These are phyloP conservation scores for Monosporascus ibericus DNA, from an alignment of 2,329 filamentous ascomycete species.

Conservation along the genomic window DNA sequence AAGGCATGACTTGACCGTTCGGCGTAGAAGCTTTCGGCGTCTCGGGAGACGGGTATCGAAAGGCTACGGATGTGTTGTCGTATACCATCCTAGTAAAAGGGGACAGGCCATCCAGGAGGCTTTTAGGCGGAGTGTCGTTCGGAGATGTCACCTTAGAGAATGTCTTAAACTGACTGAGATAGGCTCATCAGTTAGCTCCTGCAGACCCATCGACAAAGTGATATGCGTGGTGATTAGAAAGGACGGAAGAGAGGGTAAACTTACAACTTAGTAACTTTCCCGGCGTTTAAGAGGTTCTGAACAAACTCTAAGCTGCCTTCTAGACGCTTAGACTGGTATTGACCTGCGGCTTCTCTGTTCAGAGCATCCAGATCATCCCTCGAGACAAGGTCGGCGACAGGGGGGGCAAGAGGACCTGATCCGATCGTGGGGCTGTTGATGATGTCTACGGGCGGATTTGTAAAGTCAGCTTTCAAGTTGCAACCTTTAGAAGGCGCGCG, in stretches of 20 bases:
- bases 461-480: constrained; percentile 9
- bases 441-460: constrained; percentile 42
- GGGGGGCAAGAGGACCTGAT: constrained; percentile 45
- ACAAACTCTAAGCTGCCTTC: constrained; percentile 70
- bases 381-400: constrained; percentile 45
- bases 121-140: constrained; percentile 20
- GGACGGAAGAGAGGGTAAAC: constrained; percentile 11
- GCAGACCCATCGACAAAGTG: constrained; percentile 1
- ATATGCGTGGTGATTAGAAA: constrained; percentile 10
- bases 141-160: constrained; percentile 31
- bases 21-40: constrained; percentile 20
- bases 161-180: constrained; percentile 51
- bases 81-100: constrained; percentile 46
- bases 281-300: constrained; percentile 64
- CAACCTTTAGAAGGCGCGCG: constrained; percentile 1
- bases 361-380: constrained; percentile 57
- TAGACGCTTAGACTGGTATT: constrained; percentile 57
- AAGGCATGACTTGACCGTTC: constrained; percentile 23
- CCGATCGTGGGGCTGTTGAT: constrained; percentile 60
- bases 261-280: constrained; percentile 66
- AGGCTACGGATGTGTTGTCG: constrained; percentile 35
- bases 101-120: constrained; percentile 37
- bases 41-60: constrained; percentile 34
- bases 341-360: constrained; percentile 60
- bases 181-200: constrained; percentile 19